These are phyloP conservation scores for Tulasnella sp. DNA, from an alignment of 768 basidiomycete genomes.

Conservation along the genomic window DNA sequence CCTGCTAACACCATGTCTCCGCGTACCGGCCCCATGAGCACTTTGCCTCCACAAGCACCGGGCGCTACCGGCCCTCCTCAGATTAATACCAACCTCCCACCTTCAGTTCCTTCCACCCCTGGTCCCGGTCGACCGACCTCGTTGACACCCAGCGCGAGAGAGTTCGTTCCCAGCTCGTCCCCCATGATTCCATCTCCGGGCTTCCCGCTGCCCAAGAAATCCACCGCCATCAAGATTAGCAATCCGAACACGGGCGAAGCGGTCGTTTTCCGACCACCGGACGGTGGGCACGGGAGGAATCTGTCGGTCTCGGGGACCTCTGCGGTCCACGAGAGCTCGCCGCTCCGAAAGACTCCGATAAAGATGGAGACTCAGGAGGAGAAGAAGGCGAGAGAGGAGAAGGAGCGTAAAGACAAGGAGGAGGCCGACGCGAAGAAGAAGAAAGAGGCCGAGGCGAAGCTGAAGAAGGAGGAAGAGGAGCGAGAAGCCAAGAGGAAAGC, in stretches of 20 bases:
- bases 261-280: constrained; percentile 55
- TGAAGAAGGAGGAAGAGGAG: constrained; percentile 12
- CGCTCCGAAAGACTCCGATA: constrained; percentile 38
- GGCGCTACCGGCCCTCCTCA: constrained; percentile 28
- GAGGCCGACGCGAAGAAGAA: constrained; percentile 40
- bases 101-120: neutral
- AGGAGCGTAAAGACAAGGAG: constrained; percentile 19
- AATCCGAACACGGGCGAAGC: constrained; percentile 56
- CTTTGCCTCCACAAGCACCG: constrained; percentile 44
- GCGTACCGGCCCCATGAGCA: constrained; percentile 68
- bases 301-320: constrained; percentile 30
- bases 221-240: constrained; percentile 51
- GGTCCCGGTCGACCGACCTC: neutral
- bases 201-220: constrained; percentile 36
- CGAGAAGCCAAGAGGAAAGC: constrained; percentile 34
- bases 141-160: constrained; percentile 60
- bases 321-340: constrained; percentile 34
- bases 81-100: constrained; percentile 1
- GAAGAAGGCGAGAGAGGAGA: constrained; percentile 45
- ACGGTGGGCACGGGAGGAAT: constrained; percentile 40
- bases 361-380: constrained; percentile 64
- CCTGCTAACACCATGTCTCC: constrained; percentile 51
- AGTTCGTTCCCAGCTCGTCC: constrained; percentile 57
- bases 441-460: constrained; percentile 19
- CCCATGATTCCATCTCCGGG: neutral